Percentiles rank a stretch among this genome's conserved stretches.
These are phyloP conservation scores for Axilococcus clingmanii DNA, from an alignment of 139 green algal genomes.

Conservation along the genomic window DNA sequence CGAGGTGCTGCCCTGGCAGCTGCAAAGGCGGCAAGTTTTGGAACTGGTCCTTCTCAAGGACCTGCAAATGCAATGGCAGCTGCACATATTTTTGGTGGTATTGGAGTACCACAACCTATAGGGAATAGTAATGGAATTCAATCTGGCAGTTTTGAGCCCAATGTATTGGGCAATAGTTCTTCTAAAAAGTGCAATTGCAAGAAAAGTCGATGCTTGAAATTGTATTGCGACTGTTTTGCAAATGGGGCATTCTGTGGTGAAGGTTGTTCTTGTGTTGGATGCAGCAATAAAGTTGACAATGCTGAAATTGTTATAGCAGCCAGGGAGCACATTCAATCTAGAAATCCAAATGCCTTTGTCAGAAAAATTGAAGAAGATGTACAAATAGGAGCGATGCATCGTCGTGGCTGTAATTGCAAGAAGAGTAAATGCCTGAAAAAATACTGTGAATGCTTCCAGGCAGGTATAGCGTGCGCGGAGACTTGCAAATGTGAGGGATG, in stretches of 20 bases:
- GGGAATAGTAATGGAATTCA: neutral
- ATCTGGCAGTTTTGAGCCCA: neutral
- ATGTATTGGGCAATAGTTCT: neutral
- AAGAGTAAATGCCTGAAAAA: constrained; percentile 89
- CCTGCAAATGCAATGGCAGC: no score
- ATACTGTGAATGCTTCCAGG: constrained; percentile 97
- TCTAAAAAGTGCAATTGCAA: constrained; percentile 76
- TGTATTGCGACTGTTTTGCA: constrained; percentile 87
- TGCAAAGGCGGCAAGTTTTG: constrained; percentile 4
- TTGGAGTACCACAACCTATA: no score
- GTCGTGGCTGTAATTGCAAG: constrained; percentile 40
- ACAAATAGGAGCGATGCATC: constrained; percentile 39
- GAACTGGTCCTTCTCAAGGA: no score
- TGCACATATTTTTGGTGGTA: no score
- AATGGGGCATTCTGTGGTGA: constrained; percentile 47
- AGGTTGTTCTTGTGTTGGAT: constrained; percentile 56
- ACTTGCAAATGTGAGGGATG: constrained; percentile 78
- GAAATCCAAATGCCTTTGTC: constrained; percentile 53
- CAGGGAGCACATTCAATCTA: constrained; percentile 32
- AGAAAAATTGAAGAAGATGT: constrained; percentile 24
- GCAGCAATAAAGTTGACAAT: constrained; percentile 51
- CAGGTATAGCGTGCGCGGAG: constrained; percentile 70
- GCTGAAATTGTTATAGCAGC: constrained; percentile 24
- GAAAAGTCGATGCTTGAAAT: constrained; percentile 79
- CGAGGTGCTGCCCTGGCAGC: constrained; percentile 9